Conservation (phyloP, 345 rosid genomes). For the Erodium maritimum region DNA sequence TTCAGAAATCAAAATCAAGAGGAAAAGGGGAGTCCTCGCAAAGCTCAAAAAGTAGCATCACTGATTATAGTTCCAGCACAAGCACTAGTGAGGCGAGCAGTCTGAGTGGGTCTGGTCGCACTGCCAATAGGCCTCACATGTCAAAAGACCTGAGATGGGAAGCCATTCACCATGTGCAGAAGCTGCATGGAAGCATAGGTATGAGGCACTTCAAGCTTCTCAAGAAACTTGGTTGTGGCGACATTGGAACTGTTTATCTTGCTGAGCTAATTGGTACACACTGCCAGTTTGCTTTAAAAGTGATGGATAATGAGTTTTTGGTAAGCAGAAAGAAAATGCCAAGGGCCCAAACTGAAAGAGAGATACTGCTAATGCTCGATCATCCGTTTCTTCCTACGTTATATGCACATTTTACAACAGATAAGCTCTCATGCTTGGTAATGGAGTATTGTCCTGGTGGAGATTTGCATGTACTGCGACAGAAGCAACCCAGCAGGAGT, state of each 20-base stretch:
- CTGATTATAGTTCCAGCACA: not conserved
- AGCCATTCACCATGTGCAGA: not conserved
- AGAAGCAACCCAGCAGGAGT: not conserved
- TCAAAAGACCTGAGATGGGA: slow-evolving; percentile 3
- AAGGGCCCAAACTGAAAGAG: not conserved
- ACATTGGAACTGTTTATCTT: slow-evolving; percentile 2
- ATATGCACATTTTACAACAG: not conserved
- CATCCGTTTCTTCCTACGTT: not conserved
- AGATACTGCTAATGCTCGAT: not conserved
- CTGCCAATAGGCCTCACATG: not conserved
- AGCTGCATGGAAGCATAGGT: slow-evolving; percentile 2
- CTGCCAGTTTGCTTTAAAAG: slow-evolving; percentile 1
- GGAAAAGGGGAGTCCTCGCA: not conserved
- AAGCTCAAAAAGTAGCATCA: slow-evolving; percentile 2
- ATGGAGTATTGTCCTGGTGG: not conserved
- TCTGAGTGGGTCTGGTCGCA: not conserved
- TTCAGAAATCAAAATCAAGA: not conserved
- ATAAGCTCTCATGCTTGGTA: not conserved
- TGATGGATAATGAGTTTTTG: not conserved
- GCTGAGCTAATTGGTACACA: not conserved
- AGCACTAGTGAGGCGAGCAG: not conserved
- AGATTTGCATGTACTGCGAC: not conserved
- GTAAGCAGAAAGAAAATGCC: not conserved
- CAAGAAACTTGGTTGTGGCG: not conserved
- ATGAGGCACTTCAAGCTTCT: not conserved